Evolutionary conservation across 371 early-diverging fungal species (phyloP).

Genomic region (Mortierella sp.): DNA sequence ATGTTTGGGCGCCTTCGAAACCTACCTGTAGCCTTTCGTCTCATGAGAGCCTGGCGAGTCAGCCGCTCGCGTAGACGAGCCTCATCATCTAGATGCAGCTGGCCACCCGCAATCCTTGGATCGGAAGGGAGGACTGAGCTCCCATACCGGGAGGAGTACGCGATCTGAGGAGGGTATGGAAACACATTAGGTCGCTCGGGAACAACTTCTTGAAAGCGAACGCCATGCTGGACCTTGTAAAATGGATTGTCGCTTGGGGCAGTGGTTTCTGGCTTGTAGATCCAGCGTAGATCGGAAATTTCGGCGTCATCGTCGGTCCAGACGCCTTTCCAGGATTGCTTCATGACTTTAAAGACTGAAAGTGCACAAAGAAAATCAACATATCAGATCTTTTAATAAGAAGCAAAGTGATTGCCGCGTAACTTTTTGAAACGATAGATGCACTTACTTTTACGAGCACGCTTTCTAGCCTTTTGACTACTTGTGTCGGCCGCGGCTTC

Average conservation of each 20-base stretch:
- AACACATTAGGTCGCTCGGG: slow-evolving; percentile 8
- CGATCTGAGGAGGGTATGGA: slow-evolving; percentile 15
- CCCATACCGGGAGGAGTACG: slow-evolving; percentile 13
- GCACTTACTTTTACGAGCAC: not conserved
- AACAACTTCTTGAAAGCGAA: slow-evolving; percentile 14
- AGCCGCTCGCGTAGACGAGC: slow-evolving; percentile 15
- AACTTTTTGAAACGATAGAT: not conserved
- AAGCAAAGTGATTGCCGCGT: no score
- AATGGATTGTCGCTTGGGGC: not conserved
- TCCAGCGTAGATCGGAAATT: not conserved
- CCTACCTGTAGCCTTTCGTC: slow-evolving; percentile 12
- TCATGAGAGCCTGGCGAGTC: slow-evolving; percentile 14
- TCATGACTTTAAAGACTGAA: slow-evolving; percentile 1
- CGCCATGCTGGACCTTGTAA: not conserved
- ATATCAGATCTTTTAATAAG: no score
- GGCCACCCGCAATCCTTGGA: not conserved
- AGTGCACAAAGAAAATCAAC: no score
- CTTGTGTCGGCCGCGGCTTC: not conserved
- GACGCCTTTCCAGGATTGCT: not conserved
- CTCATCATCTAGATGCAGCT: not conserved
- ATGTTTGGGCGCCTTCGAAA: slow-evolving; percentile 26
- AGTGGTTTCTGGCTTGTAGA: not conserved
- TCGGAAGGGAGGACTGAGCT: not conserved
- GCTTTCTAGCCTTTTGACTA: not conserved
- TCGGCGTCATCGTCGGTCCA: not conserved